A percentile compares a stretch with the other conserved stretches of the same genome.
Evolutionary conservation across 1,284 basidiomycete species (phyloP).

Genomic region (Ceratobasidium sp.): DNA sequence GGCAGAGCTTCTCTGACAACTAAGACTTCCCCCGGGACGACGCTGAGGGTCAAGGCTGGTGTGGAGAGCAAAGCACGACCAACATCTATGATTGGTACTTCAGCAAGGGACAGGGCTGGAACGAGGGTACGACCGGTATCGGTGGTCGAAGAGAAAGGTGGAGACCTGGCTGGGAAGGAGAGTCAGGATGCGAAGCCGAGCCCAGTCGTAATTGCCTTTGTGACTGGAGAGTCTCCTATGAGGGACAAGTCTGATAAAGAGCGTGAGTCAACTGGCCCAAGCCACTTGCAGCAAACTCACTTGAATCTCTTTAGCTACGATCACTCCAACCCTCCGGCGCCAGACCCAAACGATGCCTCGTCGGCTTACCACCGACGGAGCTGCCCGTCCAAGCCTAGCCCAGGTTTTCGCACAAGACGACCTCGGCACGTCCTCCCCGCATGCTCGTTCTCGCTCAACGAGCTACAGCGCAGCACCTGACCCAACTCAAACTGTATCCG

Average conservation of each 20-base stretch:
- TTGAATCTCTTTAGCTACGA: slow-evolving; percentile 9
- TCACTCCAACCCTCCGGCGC: slow-evolving; percentile 16
- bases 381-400: slow-evolving; percentile 9
- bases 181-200: slow-evolving; percentile 19
- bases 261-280: slow-evolving; percentile 1
- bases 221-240: not conserved
- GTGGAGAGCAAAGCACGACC: slow-evolving; percentile 31
- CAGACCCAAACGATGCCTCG: slow-evolving; percentile 43
- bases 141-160: slow-evolving; percentile 9
- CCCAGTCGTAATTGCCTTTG: not conserved
- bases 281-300: not conserved
- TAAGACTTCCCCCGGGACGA: slow-evolving; percentile 20
- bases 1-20: not conserved
- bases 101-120: slow-evolving; percentile 15
- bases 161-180: not conserved
- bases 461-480: slow-evolving; percentile 19
- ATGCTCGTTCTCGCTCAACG: slow-evolving; percentile 17
- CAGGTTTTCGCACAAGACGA: slow-evolving; percentile 42
- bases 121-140: slow-evolving; percentile 21
- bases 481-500: too few species aligned
- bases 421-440: not conserved
- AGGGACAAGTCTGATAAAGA: slow-evolving; percentile 7
- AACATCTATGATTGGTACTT: slow-evolving; percentile 26
- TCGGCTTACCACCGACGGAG: slow-evolving; percentile 13
- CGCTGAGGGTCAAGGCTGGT: slow-evolving; percentile 16